phyloP scores from a whole-genome alignment of 495 filamentous ascomycete genomes.

The Penicillium chermesinum region DNA sequence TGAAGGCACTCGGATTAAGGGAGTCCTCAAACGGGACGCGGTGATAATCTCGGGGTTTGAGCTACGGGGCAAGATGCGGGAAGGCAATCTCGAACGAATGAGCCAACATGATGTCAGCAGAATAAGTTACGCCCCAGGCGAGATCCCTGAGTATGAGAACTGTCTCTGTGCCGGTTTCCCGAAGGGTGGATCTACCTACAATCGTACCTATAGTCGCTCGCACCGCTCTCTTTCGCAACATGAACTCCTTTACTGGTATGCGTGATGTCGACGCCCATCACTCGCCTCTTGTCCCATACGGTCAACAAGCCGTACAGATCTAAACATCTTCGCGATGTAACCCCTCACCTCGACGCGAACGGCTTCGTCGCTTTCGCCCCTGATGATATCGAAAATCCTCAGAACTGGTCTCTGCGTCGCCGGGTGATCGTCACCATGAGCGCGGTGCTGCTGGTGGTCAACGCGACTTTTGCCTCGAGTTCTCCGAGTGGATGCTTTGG shows the following conservation, averaged over 20 bases:
- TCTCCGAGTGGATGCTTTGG: constrained; percentile 43
- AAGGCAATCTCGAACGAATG: neutral
- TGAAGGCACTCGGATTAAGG: too few relatives aligned
- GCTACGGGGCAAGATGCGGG: neutral
- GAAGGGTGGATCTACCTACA: neutral
- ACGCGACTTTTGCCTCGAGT: constrained; percentile 51
- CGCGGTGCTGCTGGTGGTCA: constrained; percentile 44
- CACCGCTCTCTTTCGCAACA: neutral
- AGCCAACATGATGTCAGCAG: neutral
- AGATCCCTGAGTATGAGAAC: too few relatives aligned
- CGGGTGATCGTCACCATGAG: constrained; percentile 43
- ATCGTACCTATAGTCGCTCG: too few relatives aligned
- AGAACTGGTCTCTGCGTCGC: constrained; percentile 43
- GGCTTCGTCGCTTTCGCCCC: constrained; percentile 42
- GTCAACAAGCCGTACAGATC: constrained; percentile 18
- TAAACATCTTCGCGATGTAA: constrained; percentile 5
- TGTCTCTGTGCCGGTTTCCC: neutral
- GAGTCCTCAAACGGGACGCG: too few relatives aligned
- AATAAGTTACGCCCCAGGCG: too few relatives aligned
- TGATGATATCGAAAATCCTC: constrained; percentile 47
- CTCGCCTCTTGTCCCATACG: constrained; percentile 12
- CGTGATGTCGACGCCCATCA: constrained; percentile 11
- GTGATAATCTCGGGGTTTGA: neutral
- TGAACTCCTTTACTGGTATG: neutral
- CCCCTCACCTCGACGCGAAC: constrained; percentile 30